These are phyloP conservation scores for Puccinia polysora DNA, from an alignment of 1,284 basidiomycete species.

Conservation along the genomic window DNA sequence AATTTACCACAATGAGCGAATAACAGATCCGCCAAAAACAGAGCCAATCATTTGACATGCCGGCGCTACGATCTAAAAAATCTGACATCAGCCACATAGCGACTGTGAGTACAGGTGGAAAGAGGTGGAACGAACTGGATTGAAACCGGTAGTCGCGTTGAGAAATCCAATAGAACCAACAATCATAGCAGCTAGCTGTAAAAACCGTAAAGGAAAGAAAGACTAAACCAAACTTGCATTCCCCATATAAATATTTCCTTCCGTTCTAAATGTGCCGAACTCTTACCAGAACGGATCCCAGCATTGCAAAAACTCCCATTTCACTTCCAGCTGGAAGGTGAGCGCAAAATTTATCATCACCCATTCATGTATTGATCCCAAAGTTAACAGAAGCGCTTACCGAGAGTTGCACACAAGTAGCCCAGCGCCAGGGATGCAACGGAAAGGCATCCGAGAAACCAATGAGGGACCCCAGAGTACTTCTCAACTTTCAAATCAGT, in stretches of 20 bases:
- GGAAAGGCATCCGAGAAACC: constrained; percentile 34
- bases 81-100: not conserved
- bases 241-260: too few species aligned
- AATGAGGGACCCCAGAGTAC: constrained; percentile 32
- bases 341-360: too few species aligned
- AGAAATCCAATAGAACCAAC: constrained; percentile 43
- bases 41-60: constrained; percentile 44
- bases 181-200: constrained; percentile 22
- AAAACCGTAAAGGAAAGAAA: too few species aligned
- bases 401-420: constrained; percentile 32
- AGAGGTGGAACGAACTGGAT: constrained; percentile 34
- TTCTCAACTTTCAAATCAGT: not conserved
- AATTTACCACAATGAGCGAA: constrained; percentile 42
- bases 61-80: constrained; percentile 39
- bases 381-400: constrained; percentile 6
- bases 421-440: constrained; percentile 17
- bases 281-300: constrained; percentile 32
- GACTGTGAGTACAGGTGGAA: not conserved
- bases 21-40: constrained; percentile 41
- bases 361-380: too few species aligned
- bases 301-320: constrained; percentile 25
- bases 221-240: too few species aligned
- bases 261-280: too few species aligned
- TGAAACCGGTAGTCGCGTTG: constrained; percentile 43
- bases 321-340: constrained; percentile 39